phyloP scores from a whole-genome alignment of 202 grass and related monocot species.

The Schoenoplectus tabernaemontani region DNA sequence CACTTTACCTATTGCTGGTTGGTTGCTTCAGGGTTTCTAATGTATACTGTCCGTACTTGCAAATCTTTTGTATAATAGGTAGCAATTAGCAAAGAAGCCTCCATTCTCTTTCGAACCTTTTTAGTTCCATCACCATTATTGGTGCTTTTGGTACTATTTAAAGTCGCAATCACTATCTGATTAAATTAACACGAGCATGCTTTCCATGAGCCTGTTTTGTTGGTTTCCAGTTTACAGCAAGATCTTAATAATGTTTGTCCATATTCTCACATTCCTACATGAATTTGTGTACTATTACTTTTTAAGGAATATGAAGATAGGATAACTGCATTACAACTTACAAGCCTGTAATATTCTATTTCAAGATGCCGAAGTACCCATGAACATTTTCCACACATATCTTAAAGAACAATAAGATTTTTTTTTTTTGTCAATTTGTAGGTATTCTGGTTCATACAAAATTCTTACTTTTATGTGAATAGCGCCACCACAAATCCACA shows the following conservation, averaged over 20 bases:
- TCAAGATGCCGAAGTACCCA: background rate
- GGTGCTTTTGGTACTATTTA: background rate
- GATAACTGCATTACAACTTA: background rate
- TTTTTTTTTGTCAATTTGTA: background rate
- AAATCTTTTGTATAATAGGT: background rate
- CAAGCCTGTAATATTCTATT: slow-evolving; percentile 10
- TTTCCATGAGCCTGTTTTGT: background rate
- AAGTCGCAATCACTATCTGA: background rate
- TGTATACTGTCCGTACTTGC: background rate
- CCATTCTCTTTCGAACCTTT: background rate
- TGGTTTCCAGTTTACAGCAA: background rate
- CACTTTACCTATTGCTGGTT: background rate
- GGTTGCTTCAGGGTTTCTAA: background rate
- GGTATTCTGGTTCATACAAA: background rate
- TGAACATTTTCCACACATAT: background rate
- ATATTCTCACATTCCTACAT: background rate
- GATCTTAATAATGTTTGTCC: background rate
- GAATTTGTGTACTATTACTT: no score
- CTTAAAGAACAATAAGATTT: background rate
- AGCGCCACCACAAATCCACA: background rate
- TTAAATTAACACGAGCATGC: background rate
- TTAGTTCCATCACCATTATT: slow-evolving; percentile 23
- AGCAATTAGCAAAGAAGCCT: background rate
- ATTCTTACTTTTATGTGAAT: background rate
- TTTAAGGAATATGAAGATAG: background rate